phyloP scores from a whole-genome alignment of 1,139 yeast genomes.

The Spathaspora sp. region DNA sequence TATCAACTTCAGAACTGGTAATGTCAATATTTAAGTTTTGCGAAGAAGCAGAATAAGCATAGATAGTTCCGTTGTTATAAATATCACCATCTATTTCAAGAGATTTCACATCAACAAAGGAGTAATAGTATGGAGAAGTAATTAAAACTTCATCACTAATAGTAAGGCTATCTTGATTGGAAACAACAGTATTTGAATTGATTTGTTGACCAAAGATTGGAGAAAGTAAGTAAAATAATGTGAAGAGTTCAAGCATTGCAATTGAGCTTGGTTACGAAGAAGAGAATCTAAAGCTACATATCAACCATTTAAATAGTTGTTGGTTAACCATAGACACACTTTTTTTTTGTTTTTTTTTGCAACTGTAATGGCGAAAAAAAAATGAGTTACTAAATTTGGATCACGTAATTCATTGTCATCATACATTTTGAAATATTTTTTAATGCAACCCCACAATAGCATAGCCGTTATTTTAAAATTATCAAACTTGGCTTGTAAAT shows the following conservation, averaged over 20 bases:
- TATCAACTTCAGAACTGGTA: background rate
- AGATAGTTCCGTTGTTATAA: background rate
- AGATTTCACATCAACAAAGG: background rate
- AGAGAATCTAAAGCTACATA: background rate
- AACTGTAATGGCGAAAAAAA: background rate
- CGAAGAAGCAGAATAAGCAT: background rate
- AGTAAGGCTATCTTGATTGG: background rate
- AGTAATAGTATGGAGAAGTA: background rate
- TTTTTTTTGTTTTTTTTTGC: background rate
- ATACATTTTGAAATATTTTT: background rate
- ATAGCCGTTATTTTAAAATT: background rate
- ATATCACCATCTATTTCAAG: background rate
- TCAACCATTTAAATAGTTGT: constrained; percentile 1
- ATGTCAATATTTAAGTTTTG: background rate
- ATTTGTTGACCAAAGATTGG: background rate
- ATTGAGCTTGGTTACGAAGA: background rate
- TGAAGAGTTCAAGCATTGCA: background rate
- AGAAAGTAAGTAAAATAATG: background rate
- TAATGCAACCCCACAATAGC: constrained; percentile 1
- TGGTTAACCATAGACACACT: background rate
- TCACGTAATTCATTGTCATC: background rate
- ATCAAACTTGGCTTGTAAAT: background rate
- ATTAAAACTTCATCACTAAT: background rate
- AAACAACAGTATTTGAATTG: background rate
- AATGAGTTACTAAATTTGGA: background rate